Evolutionary conservation across 2,329 filamentous ascomycete genomes (phyloP), one percentile per base, ranked within the genome.

Genomic region (Nigrospora oryzae): DNA sequence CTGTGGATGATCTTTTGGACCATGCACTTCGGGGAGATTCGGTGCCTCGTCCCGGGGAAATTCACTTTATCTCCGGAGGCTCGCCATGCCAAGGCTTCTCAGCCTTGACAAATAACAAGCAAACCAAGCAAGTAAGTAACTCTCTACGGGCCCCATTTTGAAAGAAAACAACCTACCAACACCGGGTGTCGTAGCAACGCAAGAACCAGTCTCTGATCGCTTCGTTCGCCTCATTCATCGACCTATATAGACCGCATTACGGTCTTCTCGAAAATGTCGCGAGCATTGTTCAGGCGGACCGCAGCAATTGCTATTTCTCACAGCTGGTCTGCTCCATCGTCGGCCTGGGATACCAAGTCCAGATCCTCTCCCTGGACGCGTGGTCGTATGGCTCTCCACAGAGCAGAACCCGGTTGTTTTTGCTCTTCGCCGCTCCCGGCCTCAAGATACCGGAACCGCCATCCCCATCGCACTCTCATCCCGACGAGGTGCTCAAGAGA

Each of bases 41-140:
- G 1, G 69, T 86, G 5, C 81, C 84, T 0, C 54, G 52, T 1
- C 69, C 83, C 1, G 84, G 83, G 1, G 68, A 81, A 1, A 76
- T 91, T 0, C 76, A 86, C 11, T 74, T 88, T 30, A 77, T 91
- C 10, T 77, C 76, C 2, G 87, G 77, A 1, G 88, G 88, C 0
- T 86, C 79, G 42, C 88, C 88, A 0, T 94, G 88, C 51, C 85
- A 83, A 14, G 87, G 84, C 0, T 93, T 89, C 54, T 89, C 85
- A 0, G 44, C 52, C 0, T 60, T 87, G 1, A 90, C 90, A 5
- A 53, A 52, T 0, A 62, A 82, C 52, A 80, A 73, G 53, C 65
- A 69, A 0, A 82, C 74, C 2, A 28, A 28, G 8, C 4, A 28
- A 28, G 23, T 28, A 28, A 28, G 23, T 2, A 28, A 10, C 23